Evolutionary conservation across 495 filamentous ascomycete species (phyloP), one percentile per base, ranked within the genome.

Genomic region (Acidiella bohemica): DNA sequence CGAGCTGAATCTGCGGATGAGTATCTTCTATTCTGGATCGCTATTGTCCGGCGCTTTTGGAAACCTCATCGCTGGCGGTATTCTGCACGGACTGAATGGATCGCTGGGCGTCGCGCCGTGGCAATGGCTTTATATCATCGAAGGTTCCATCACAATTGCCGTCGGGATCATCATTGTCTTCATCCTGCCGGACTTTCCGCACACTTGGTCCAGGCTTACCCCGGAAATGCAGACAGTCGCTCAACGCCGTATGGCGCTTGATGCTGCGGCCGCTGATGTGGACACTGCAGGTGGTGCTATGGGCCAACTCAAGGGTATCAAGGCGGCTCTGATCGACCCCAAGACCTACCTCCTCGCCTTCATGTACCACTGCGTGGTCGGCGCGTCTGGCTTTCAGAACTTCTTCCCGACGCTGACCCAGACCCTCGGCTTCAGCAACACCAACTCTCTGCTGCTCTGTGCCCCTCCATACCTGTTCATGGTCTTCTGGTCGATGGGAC

Each of bases 381-480:
- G 66, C 12, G 61, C 67, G 1, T 57, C 61, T 10, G 68, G 68
- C 0, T 72, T 72, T 60, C 66, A 72, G 41, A 70, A 71, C 54
- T 71, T 67, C 56, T 72, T 71, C 61, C 68, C 67, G 0, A 67
- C 67, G 0, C 50, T 72, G 36, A 65, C 64, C 0, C 38, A 47
- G 23, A 68, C 66, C 0, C 58, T 73, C 11, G 54, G 56, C 13
- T 67, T 61, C 50, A 50, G 35, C 41, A 12, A 59, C 9, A 65
- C 50, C 27, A 60, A 66, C 39, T 65, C 65, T 0, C 55, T 71
- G 12, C 53, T 73, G 10, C 60, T 72, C 1, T 65, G 70, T 11
- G 67, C 68, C 5, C 70, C 69, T 2, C 69, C 69, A 0, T 73
- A 73, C 48, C 40, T 73, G 32, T 71, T 73, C 56, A 71, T 71